These are phyloP conservation scores for Nidularia pulvinata DNA, from an alignment of 768 basidiomycete species.

Conservation along the genomic window DNA sequence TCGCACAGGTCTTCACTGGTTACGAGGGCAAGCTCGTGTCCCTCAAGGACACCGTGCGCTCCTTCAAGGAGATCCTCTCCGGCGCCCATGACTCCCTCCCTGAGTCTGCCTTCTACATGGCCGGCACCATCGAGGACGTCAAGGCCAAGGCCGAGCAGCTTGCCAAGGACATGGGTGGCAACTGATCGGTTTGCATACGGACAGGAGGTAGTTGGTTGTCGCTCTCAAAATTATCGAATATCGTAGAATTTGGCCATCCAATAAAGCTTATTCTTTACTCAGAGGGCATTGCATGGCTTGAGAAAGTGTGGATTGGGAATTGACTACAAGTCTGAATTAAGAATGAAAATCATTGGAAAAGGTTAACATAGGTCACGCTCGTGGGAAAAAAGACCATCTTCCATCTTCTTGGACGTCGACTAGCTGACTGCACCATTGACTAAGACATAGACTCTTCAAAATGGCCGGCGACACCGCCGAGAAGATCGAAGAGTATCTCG, in stretches of 20 bases:
- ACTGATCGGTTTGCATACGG: conserved; percentile 22
- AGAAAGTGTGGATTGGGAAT: too few relatives aligned
- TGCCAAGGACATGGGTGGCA: conserved; percentile 84
- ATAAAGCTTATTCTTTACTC: conserved; percentile 6
- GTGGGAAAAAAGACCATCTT: too few relatives aligned
- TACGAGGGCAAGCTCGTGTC: conserved; percentile 97
- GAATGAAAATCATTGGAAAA: conserved; percentile 14
- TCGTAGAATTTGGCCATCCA: conserved; percentile 10
- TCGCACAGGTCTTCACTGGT: conserved; percentile 99
- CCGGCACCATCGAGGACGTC: conserved; percentile 96
- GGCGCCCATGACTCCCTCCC: conserved; percentile 89
- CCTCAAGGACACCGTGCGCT: conserved; percentile 93
- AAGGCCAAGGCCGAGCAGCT: conserved; percentile 97
- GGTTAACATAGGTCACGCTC: too few relatives aligned
- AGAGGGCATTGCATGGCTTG: background rate
- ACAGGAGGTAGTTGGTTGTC: conserved; percentile 4
- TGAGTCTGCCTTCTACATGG: conserved; percentile 98
- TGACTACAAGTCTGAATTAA: background rate
- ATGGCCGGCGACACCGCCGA: conserved; percentile 39
- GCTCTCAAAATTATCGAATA: background rate
- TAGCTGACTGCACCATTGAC: too few relatives aligned
- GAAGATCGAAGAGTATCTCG: conserved; percentile 70
- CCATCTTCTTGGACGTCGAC: too few relatives aligned
- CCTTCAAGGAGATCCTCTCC: conserved; percentile 97
- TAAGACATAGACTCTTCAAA: too few relatives aligned